These are phyloP conservation scores for Tubosaeta sp. DNA, from an alignment of 768 basidiomycete genomes.

Conservation along the genomic window DNA sequence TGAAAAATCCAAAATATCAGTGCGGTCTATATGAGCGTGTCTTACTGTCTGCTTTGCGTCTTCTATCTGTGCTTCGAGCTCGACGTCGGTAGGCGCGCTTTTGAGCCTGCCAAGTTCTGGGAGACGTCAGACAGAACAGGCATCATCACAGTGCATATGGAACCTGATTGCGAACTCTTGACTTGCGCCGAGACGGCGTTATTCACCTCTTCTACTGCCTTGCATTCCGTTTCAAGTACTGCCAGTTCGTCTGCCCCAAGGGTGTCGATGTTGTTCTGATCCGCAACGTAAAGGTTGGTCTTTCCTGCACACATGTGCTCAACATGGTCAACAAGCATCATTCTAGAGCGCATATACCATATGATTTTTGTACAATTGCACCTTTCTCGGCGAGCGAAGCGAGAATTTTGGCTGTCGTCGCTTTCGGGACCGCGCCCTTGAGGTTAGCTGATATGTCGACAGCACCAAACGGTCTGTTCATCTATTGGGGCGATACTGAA, in stretches of 20 bases:
- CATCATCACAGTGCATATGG: background rate
- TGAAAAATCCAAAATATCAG: constrained; percentile 23
- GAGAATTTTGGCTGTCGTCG: constrained; percentile 81
- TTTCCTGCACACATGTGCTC: constrained; percentile 49
- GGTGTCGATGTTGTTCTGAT: constrained; percentile 67
- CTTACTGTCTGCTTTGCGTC: constrained; percentile 52
- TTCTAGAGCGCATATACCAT: constrained; percentile 46
- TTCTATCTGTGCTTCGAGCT: constrained; percentile 55
- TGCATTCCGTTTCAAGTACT: constrained; percentile 56
- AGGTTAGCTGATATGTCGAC: constrained; percentile 90
- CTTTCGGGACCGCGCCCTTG: constrained; percentile 83
- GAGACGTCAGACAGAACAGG: constrained; percentile 8
- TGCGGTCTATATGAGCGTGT: constrained; percentile 7
- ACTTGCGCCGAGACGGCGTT: constrained; percentile 48
- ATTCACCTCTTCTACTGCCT: constrained; percentile 55
- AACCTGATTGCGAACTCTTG: constrained; percentile 38
- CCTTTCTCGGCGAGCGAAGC: constrained; percentile 81
- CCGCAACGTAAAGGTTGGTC: constrained; percentile 81
- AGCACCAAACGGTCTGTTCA: constrained; percentile 92
- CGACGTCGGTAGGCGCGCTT: constrained; percentile 62
- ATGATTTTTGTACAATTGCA: constrained; percentile 74
- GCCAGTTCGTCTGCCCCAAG: constrained; percentile 60
- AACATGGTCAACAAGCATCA: background rate
- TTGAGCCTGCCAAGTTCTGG: constrained; percentile 65
- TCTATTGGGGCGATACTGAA: constrained; percentile 38